phyloP scores from a whole-genome alignment of 495 filamentous ascomycete genomes.

The Hypoxylon fragiforme region DNA sequence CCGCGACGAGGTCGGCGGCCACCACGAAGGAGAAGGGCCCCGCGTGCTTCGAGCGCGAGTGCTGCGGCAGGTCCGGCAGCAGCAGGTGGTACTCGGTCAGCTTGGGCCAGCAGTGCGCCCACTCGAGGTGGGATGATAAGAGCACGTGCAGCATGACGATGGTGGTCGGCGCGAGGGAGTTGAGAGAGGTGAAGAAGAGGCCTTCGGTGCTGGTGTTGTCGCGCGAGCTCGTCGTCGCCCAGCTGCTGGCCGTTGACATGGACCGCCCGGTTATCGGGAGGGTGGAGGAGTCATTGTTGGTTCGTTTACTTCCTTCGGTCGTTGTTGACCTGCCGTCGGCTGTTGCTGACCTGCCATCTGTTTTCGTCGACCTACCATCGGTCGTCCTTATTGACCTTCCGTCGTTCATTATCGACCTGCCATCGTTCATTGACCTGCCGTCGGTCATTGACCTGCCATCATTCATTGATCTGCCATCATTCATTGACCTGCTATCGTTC shows the following conservation, averaged over 20 bases:
- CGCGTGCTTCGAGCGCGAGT: slow-evolving; percentile 32
- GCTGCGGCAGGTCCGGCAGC: slow-evolving; percentile 38
- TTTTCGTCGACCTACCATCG: no score
- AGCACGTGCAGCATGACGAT: slow-evolving; percentile 41
- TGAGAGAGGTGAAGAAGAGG: slow-evolving; percentile 24
- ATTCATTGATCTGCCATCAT: no score
- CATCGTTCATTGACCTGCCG: no score
- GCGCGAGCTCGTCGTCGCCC: slow-evolving; percentile 11
- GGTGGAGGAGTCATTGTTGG: slow-evolving; percentile 18
- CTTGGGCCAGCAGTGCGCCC: slow-evolving; percentile 33
- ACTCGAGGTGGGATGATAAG: slow-evolving; percentile 42
- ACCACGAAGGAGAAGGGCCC: slow-evolving; percentile 29
- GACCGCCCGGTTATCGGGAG: neutral
- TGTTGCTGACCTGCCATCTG: no score
- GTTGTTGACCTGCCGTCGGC: no score
- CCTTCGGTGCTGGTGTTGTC: slow-evolving; percentile 4
- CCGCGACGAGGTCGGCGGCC: slow-evolving; percentile 33
- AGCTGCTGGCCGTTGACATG: slow-evolving; percentile 26
- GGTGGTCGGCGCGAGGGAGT: slow-evolving; percentile 31
- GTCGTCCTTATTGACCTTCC: no score
- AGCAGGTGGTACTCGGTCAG: slow-evolving; percentile 42
- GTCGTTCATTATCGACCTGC: no score
- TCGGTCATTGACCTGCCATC: no score
- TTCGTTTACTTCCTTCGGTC: slow-evolving; percentile 10
- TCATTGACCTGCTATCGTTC: no score